Evolutionary conservation across 306 rosid genomes (phyloP).

Genomic region (Medicago truncatula): MtrunA17r5.0-ANR NC_053043.1:15488001-15488500

Average conservation of each 20-base stretch:
- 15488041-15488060: slow-evolving; percentile 49
- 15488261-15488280: slow-evolving; percentile 30
- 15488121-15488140: not conserved
- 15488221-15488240: slow-evolving; percentile 22
- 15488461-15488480: too few species aligned
- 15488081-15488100: not conserved
- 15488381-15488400: too few species aligned
- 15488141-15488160: not conserved
- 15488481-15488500: too few species aligned
- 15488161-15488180: slow-evolving; percentile 4
- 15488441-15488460: too few species aligned
- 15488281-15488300: slow-evolving; percentile 13
- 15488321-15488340: slow-evolving; percentile 58
- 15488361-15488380: too few species aligned
- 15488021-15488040: slow-evolving; percentile 76
- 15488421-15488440: too few species aligned
- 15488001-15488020: slow-evolving; percentile 65
- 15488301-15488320: slow-evolving; percentile 45
- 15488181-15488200: slow-evolving; percentile 1
- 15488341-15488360: not conserved
- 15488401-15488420: too few species aligned
- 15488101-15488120: not conserved
- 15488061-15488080: slow-evolving; percentile 48
- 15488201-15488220: not conserved
- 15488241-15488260: slow-evolving; percentile 48